Evolutionary conservation across 169 alveolate genomes (phyloP).

Genomic region (Plasmodium knowlesi): DNA sequence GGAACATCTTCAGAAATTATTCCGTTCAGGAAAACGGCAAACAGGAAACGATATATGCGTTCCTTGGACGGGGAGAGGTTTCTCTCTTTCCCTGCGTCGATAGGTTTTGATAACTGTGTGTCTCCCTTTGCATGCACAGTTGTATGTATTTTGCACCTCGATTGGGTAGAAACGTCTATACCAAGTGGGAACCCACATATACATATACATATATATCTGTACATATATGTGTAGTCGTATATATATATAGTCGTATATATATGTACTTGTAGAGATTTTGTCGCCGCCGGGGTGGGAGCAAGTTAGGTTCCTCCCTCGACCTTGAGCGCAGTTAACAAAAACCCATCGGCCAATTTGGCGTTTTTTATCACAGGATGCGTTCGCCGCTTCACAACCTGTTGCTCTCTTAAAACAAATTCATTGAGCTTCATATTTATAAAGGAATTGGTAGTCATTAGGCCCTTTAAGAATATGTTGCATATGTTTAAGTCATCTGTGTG

Average conservation of each 20-base stretch:
- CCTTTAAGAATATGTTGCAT: slow-evolving; percentile 13
- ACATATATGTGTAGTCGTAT: too few relatives aligned
- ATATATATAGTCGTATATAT: background rate
- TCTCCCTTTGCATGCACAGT: background rate
- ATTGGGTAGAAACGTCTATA: too few relatives aligned
- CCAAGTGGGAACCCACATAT: too few relatives aligned
- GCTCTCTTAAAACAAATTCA: slow-evolving; percentile 52
- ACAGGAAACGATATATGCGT: background rate
- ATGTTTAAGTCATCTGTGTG: slow-evolving; percentile 57
- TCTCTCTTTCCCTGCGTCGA: background rate
- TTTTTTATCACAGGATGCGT: slow-evolving; percentile 67
- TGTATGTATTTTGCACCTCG: too few relatives aligned
- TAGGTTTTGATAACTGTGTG: background rate
- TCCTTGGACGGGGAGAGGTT: background rate
- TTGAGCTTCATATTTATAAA: slow-evolving; percentile 43
- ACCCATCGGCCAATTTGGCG: slow-evolving; percentile 55
- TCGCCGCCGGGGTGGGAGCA: background rate
- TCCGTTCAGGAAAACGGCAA: background rate
- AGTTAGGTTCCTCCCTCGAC: background rate
- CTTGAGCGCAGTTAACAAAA: slow-evolving; percentile 50
- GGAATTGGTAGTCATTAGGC: slow-evolving; percentile 21
- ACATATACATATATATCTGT: background rate
- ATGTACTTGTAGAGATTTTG: background rate
- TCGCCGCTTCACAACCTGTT: slow-evolving; percentile 50
- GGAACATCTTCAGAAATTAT: background rate